Conservation (phyloP, 1,284 basidiomycete genomes). For the Ceratobasidium sp. region DNA sequence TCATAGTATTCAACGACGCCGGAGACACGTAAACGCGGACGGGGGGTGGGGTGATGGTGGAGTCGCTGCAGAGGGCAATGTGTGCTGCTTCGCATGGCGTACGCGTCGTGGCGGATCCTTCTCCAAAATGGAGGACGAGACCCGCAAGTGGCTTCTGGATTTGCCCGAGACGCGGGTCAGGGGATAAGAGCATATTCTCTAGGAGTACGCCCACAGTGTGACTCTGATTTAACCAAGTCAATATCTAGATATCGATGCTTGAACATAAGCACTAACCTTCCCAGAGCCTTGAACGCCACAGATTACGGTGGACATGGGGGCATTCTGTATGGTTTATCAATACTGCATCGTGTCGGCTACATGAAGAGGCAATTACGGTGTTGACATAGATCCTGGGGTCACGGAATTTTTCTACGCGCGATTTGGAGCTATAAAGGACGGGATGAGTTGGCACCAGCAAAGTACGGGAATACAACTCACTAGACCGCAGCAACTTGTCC, state of each 20-base stretch:
- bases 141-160: constrained; percentile 69
- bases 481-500: constrained; percentile 54
- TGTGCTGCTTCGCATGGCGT: constrained; percentile 76
- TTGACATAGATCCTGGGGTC: constrained; percentile 57
- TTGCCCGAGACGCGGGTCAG: constrained; percentile 63
- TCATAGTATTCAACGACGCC: constrained; percentile 73
- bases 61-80: constrained; percentile 62
- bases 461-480: constrained; percentile 49
- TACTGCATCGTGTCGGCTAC: neutral
- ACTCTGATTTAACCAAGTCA: constrained; percentile 50
- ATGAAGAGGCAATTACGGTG: constrained; percentile 52
- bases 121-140: constrained; percentile 76
- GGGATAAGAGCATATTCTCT: constrained; percentile 73
- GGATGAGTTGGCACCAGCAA: neutral
- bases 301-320: constrained; percentile 70
- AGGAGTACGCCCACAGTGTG: constrained; percentile 75
- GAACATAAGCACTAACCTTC: constrained; percentile 60
- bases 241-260: neutral
- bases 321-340: constrained; percentile 60
- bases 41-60: constrained; percentile 61
- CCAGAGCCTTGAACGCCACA: constrained; percentile 75
- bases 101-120: constrained; percentile 66
- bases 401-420: constrained; percentile 42
- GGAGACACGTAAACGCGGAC: constrained; percentile 73
- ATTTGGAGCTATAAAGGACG: constrained; percentile 47